Percentiles rank a stretch among this genome's conserved stretches.
Conservation (phyloP, 2,329 filamentous ascomycete genomes). For the Colletotrichum tamarilloi region DNA sequence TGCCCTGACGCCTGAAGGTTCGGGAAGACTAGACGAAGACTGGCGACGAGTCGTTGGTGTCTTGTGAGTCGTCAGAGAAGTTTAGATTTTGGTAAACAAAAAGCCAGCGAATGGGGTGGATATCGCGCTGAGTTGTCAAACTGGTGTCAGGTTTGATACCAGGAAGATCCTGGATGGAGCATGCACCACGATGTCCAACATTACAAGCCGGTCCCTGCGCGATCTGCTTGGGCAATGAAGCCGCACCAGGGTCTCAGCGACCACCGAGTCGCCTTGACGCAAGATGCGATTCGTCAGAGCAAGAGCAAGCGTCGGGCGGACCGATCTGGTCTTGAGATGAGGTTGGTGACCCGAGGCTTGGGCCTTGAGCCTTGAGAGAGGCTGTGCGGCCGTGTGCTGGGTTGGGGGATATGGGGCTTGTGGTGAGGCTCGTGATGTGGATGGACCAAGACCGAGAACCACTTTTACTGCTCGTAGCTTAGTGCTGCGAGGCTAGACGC, state of each 20-base stretch:
- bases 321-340: constrained; percentile 28
- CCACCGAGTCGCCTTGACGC: constrained; percentile 28
- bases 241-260: constrained; percentile 54
- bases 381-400: constrained; percentile 6
- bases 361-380: neutral
- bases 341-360: neutral
- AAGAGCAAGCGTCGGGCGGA: constrained; percentile 24
- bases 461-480: constrained; percentile 29
- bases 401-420: constrained; percentile 17
- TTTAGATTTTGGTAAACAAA: constrained; percentile 38
- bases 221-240: constrained; percentile 51
- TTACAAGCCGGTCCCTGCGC: constrained; percentile 55
- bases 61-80: constrained; percentile 35
- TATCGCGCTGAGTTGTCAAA: constrained; percentile 50
- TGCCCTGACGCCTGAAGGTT: constrained; percentile 36
- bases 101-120: constrained; percentile 41
- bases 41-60: constrained; percentile 37
- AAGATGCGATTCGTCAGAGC: constrained; percentile 37
- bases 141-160: constrained; percentile 50
- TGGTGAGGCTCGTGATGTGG: constrained; percentile 32
- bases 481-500: constrained; percentile 30
- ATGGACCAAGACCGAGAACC: constrained; percentile 20
- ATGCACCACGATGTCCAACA: constrained; percentile 49
- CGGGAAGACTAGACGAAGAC: constrained; percentile 34
- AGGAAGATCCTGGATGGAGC: constrained; percentile 53